A percentile compares a stretch with the other conserved stretches of the same genome.
phyloP scores from a whole-genome alignment of 768 basidiomycete genomes.

The Kwoniella shandongensis region DNA sequence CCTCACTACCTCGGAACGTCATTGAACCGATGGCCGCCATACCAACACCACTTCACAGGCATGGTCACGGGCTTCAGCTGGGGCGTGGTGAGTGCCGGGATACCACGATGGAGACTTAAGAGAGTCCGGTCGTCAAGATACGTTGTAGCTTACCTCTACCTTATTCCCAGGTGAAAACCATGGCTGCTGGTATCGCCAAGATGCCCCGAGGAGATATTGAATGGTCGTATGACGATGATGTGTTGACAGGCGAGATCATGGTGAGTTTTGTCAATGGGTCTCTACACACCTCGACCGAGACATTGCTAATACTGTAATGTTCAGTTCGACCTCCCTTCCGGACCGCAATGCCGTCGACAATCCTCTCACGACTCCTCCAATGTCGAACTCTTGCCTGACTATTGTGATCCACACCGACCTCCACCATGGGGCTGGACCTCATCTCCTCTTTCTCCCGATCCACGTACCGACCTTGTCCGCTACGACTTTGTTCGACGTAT shows the following conservation, averaged over 20 bases:
- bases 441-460: slow-evolving; percentile 21
- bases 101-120: not conserved
- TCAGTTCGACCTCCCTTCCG: slow-evolving; percentile 23
- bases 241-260: slow-evolving; percentile 37
- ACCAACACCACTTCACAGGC: slow-evolving; percentile 34
- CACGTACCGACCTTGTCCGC: slow-evolving; percentile 21
- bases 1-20: slow-evolving; percentile 32
- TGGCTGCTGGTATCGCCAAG: slow-evolving; percentile 23
- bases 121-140: too few species aligned
- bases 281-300: not conserved
- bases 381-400: not conserved
- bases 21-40: slow-evolving; percentile 29
- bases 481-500: slow-evolving; percentile 25
- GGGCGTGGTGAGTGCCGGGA: slow-evolving; percentile 19
- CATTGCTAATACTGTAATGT: slow-evolving; percentile 12
- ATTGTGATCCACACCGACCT: slow-evolving; percentile 22
- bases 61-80: slow-evolving; percentile 32
- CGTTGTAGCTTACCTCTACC: too few species aligned
- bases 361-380: not conserved
- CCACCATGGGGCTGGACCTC: slow-evolving; percentile 26
- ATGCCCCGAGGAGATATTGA: slow-evolving; percentile 26
- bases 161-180: slow-evolving; percentile 29
- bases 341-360: slow-evolving; percentile 15
- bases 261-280: slow-evolving; percentile 2
- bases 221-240: slow-evolving; percentile 31